Evolutionary conservation across 2,329 filamentous ascomycete genomes (phyloP).

Genomic region (Aspergillus fumigatus): DNA sequence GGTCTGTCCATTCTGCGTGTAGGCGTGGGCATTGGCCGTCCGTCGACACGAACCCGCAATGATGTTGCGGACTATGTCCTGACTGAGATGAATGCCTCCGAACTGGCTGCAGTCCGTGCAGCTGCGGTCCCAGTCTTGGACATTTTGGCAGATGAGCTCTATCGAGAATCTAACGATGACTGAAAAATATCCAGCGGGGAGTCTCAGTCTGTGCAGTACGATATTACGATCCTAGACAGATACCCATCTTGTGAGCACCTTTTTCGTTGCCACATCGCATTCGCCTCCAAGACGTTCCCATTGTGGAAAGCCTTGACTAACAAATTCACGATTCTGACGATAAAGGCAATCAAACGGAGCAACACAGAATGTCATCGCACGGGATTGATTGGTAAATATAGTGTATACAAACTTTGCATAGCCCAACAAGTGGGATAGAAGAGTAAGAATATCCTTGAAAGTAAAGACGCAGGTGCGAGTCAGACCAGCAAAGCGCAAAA

Average conservation of each 20-base stretch:
- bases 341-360: background rate
- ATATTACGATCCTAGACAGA: conserved; percentile 1
- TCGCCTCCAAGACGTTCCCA: background rate
- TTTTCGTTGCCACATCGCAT: background rate
- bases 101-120: conserved; percentile 50
- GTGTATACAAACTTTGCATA: background rate
- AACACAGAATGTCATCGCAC: background rate
- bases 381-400: background rate
- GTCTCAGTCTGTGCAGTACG: background rate
- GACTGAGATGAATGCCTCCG: conserved; percentile 54
- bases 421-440: background rate
- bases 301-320: background rate
- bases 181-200: background rate
- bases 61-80: conserved; percentile 77
- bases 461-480: conserved; percentile 2
- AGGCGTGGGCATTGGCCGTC: conserved; percentile 83
- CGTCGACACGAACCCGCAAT: conserved; percentile 59
- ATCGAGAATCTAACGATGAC: conserved; percentile 22
- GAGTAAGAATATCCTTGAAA: background rate
- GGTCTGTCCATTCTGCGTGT: conserved; percentile 54
- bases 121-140: conserved; percentile 47
- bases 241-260: background rate
- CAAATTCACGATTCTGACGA: background rate
- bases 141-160: conserved; percentile 49
- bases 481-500: background rate